Conservation (phyloP, 352 stramenopile species). For the Phytophthora litchii region DNA sequence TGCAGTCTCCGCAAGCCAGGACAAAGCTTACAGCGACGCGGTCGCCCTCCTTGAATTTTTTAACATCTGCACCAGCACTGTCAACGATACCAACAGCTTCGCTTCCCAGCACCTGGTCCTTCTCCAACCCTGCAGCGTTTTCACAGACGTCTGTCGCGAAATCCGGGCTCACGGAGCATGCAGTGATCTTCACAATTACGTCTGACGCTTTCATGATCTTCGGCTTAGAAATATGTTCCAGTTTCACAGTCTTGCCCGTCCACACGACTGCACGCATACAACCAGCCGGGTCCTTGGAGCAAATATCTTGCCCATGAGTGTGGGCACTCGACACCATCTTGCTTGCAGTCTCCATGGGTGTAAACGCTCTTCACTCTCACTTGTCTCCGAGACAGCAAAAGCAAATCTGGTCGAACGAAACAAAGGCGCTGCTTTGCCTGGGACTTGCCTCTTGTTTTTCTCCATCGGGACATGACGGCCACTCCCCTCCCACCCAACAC, state of each 20-base stretch:
- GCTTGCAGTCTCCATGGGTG: conserved; percentile 31
- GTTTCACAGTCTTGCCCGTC: conserved; percentile 57
- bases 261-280: conserved; percentile 72
- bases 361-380: neutral
- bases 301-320: conserved; percentile 30
- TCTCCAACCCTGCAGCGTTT: conserved; percentile 51
- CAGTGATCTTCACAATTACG: conserved; percentile 69
- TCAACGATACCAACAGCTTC: conserved; percentile 74
- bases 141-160: conserved; percentile 52
- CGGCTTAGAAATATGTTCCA: conserved; percentile 62
- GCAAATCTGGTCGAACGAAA: conserved; percentile 21
- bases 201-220: conserved; percentile 59
- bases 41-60: conserved; percentile 62
- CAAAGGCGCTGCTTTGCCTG: neutral
- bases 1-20: conserved; percentile 71
- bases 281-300: conserved; percentile 39
- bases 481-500: neutral
- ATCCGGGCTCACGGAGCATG: conserved; percentile 62
- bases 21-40: conserved; percentile 80
- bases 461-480: conserved; percentile 15
- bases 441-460: neutral
- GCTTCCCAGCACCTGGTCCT: conserved; percentile 69
- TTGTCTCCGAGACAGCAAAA: conserved; percentile 30
- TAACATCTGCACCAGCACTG: conserved; percentile 52
- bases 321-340: conserved; percentile 36